phyloP scores from a whole-genome alignment of 148 eudicot genomes.

The Spergularia bocconei region DNA sequence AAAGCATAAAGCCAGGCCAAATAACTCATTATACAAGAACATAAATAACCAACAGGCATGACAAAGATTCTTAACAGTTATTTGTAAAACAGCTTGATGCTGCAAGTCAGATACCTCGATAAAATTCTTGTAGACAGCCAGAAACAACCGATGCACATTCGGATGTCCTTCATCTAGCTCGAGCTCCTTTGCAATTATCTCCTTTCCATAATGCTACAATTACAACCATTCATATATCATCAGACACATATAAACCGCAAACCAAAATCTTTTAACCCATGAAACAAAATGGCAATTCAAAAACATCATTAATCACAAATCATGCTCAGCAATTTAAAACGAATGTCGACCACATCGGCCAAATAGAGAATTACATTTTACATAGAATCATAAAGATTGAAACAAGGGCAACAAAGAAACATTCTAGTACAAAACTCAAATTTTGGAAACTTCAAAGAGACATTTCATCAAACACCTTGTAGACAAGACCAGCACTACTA shows the following conservation, averaged over 20 bases:
- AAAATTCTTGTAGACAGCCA: conserved; percentile 48
- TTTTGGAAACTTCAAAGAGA: background rate
- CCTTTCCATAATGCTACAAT: conserved; percentile 46
- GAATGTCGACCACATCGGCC: too few species aligned
- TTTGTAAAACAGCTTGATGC: conserved; percentile 1
- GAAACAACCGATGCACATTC: conserved; percentile 34
- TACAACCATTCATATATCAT: background rate
- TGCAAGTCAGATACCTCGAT: conserved; percentile 34
- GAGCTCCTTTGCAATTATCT: conserved; percentile 50
- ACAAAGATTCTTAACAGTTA: background rate
- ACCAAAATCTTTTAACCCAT: too few species aligned
- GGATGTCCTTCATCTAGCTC: conserved; percentile 43
- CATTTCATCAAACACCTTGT: conserved; percentile 38
- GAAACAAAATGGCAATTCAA: too few species aligned
- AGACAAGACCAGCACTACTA: conserved; percentile 55
- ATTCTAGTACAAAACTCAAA: background rate
- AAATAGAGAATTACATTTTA: too few species aligned
- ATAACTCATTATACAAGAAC: background rate
- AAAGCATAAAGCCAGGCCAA: background rate
- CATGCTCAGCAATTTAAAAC: background rate
- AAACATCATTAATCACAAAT: too few species aligned
- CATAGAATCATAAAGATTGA: too few species aligned
- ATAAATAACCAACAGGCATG: background rate
- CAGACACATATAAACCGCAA: background rate
- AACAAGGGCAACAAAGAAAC: background rate